phyloP scores from a whole-genome alignment of 768 basidiomycete genomes.

The Russula griseocarnosa region DNA sequence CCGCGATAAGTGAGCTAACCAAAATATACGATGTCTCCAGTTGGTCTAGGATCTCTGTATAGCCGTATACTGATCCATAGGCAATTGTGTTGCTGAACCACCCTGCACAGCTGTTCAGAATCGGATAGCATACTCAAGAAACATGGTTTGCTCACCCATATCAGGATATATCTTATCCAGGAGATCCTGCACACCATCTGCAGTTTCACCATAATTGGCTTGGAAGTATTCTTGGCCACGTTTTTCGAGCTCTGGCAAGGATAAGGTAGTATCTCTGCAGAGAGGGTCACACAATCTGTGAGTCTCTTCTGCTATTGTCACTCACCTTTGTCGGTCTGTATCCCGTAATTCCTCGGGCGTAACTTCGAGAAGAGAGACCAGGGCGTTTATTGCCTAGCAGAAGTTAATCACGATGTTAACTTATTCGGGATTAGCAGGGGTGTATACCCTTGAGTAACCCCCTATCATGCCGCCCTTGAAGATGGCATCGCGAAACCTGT shows the following conservation, averaged over 20 bases:
- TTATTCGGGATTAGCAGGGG: not conserved
- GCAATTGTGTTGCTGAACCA: slow-evolving; percentile 52
- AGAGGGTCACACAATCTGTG: not conserved
- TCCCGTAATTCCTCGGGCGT: slow-evolving; percentile 54
- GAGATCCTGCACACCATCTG: slow-evolving; percentile 45
- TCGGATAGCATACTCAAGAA: not conserved
- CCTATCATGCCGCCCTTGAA: slow-evolving; percentile 57
- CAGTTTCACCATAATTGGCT: slow-evolving; percentile 54
- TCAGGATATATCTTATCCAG: slow-evolving; percentile 56
- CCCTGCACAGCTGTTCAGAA: slow-evolving; percentile 35
- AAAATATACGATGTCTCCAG: slow-evolving; percentile 58
- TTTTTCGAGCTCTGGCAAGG: slow-evolving; percentile 43
- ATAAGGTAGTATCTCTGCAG: slow-evolving; percentile 40
- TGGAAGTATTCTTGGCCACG: slow-evolving; percentile 46
- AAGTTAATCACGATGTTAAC: slow-evolving; percentile 5
- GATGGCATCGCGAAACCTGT: slow-evolving; percentile 57
- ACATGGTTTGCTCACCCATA: slow-evolving; percentile 44
- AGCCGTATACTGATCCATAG: slow-evolving; percentile 55
- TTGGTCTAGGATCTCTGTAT: slow-evolving; percentile 43
- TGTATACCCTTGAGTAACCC: slow-evolving; percentile 54
- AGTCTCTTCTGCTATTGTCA: not conserved
- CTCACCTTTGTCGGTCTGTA: slow-evolving; percentile 45
- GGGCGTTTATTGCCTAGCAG: slow-evolving; percentile 53
- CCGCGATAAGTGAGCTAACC: slow-evolving; percentile 58
- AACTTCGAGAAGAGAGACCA: slow-evolving; percentile 47